phyloP scores from a whole-genome alignment of 441 rosid genomes.

The Flueggea neowawraea region DNA sequence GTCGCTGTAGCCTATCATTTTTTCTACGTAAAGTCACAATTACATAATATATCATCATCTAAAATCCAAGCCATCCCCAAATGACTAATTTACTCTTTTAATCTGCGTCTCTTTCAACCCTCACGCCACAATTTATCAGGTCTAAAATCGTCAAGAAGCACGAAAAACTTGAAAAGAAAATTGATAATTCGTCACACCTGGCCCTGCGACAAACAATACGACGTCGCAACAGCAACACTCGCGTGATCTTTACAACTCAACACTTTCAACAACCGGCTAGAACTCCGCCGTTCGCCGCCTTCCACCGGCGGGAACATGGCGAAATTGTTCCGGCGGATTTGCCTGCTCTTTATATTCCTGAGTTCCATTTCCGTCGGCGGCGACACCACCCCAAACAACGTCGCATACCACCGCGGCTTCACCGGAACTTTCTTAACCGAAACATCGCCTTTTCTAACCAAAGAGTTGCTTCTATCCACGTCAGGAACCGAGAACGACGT shows the following conservation, averaged over 20 bases:
- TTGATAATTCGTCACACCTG: neutral
- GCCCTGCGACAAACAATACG: slow-evolving; percentile 34
- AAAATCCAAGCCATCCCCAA: neutral
- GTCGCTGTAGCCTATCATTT: slow-evolving; percentile 6
- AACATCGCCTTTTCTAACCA: slow-evolving; percentile 21
- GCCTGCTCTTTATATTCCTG: slow-evolving; percentile 69
- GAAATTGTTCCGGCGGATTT: slow-evolving; percentile 48
- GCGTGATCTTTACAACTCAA: slow-evolving; percentile 67
- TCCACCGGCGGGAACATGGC: slow-evolving; percentile 28
- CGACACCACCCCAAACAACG: slow-evolving; percentile 67
- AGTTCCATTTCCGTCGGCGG: slow-evolving; percentile 68
- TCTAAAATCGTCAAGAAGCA: neutral
- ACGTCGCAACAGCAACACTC: slow-evolving; percentile 55
- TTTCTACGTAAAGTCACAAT: slow-evolving; percentile 14
- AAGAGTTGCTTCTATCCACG: slow-evolving; percentile 25
- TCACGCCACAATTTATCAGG: neutral
- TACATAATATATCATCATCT: neutral
- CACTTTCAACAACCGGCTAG: slow-evolving; percentile 49
- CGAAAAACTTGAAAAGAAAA: no score
- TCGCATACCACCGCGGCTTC: slow-evolving; percentile 65
- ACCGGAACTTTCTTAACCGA: slow-evolving; percentile 12
- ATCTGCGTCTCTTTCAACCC: neutral
- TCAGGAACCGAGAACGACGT: slow-evolving; percentile 7
- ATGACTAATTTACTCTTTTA: slow-evolving; percentile 16
- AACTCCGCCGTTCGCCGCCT: slow-evolving; percentile 20